Base-by-base conservation (phyloP, 1,284 basidiomycete genomes). In the Microbotryomycetes sp. region DNA sequence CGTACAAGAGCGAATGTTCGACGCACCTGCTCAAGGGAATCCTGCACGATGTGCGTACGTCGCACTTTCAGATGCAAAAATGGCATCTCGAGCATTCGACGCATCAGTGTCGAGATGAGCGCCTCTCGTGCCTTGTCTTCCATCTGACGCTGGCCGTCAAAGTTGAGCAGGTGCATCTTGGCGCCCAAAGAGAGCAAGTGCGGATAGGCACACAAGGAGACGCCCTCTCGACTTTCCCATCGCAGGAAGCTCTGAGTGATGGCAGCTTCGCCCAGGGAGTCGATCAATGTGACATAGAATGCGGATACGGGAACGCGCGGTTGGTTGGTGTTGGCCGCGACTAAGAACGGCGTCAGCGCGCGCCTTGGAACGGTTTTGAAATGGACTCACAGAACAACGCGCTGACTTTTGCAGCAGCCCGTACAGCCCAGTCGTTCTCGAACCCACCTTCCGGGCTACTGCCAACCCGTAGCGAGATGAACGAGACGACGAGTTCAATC, bases 321-420 rank as follows among this genome's bases (percentile, higher is more conserved):
- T 7, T 16, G 16, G 1, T 26, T 21, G 15, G 23, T 21, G 15
- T 46, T 55, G 23, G 57, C 55, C 7, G 55, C 58, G 27, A 62
- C 65, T 47, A 15, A 53, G 53, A 13, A 4, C 7, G 5, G 15
- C 3, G 7, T 5, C 11, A 5, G 2, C 5, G 2, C 0, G 16
- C 1, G 16, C 21, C 27, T 15, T 41, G 9, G 15, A 9, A 6
- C 16, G n/a, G 46, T 18, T 45, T 45, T 31, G 49, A 21, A 5
- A 9, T 23, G 45, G 24, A 61, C 59, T 78, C 82, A 76, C 73
- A 59, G 2, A 65, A 49, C 3, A 68, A 7, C 11, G 58, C 55
- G 9, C 56, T 59, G n/a, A 68, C 58, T 21, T 58, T 31, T 0
- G 60, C 52, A 1, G 30, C 49, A 1, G 66, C 47, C 15, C 21